A percentile compares a stretch with the other conserved stretches of the same genome.
Conservation (phyloP, 768 basidiomycete genomes). For the Paxillus ammoniavirescens region DNA sequence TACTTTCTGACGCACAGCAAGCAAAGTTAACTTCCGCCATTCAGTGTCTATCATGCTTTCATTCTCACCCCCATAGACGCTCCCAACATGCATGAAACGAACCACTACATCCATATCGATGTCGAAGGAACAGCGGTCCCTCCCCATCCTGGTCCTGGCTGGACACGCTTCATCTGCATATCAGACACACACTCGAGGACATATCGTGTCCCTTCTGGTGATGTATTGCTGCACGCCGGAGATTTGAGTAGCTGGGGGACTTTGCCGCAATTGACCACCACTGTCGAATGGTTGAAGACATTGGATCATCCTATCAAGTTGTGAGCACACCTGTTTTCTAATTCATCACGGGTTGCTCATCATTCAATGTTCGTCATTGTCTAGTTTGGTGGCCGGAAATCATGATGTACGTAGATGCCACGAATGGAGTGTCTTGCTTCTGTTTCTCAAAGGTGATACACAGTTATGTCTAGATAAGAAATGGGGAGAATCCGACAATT, state of each 20-base stretch:
- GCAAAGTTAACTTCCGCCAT: too few relatives aligned
- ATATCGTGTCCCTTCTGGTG: constrained; percentile 55
- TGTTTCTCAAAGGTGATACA: neutral
- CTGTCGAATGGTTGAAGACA: constrained; percentile 55
- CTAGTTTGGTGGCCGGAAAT: constrained; percentile 68
- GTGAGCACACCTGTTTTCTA: constrained; percentile 31
- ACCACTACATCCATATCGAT: constrained; percentile 18
- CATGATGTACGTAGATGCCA: constrained; percentile 47
- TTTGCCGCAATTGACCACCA: constrained; percentile 42
- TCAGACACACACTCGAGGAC: constrained; percentile 33
- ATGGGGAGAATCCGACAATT: constrained; percentile 8
- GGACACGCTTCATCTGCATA: constrained; percentile 37
- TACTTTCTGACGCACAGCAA: too few relatives aligned
- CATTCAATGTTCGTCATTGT: constrained; percentile 1
- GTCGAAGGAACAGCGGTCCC: constrained; percentile 19
- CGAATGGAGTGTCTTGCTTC: neutral
- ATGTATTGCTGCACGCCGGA: constrained; percentile 65
- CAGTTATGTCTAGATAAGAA: constrained; percentile 27
- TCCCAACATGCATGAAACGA: constrained; percentile 2
- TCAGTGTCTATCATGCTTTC: neutral
- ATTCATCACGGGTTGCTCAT: neutral
- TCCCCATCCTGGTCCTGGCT: constrained; percentile 30
- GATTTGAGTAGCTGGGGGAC: constrained; percentile 58
- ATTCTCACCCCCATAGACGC: neutral
- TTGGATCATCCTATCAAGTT: constrained; percentile 62